Conservation (phyloP, 176 grass and related monocot genomes). For the Oryza punctata region DNA sequence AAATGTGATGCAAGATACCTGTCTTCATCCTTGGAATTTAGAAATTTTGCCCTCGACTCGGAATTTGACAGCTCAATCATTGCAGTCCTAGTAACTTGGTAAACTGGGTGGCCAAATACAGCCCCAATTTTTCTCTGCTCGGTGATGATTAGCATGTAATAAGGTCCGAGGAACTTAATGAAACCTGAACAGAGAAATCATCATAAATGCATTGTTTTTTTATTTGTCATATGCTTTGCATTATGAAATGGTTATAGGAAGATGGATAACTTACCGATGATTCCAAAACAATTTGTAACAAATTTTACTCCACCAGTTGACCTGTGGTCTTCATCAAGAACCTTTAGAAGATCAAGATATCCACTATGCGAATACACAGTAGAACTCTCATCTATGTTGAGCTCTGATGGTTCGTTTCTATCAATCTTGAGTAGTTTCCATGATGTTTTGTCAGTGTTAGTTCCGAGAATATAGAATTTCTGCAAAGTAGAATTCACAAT, state of each 20-base stretch:
- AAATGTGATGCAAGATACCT: constrained; percentile 34
- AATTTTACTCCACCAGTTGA: constrained; percentile 86
- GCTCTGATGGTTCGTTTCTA: constrained; percentile 75
- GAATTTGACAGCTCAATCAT: constrained; percentile 66
- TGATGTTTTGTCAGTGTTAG: constrained; percentile 62
- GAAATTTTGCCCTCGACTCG: constrained; percentile 26
- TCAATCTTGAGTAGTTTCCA: constrained; percentile 94
- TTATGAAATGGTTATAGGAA: constrained; percentile 13
- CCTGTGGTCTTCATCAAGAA: constrained; percentile 72
- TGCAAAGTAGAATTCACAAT: constrained; percentile 43
- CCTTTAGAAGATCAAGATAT: constrained; percentile 67
- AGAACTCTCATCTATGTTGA: constrained; percentile 70
- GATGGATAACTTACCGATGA: constrained; percentile 61
- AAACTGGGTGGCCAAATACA: constrained; percentile 81
- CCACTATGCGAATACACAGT: constrained; percentile 58
- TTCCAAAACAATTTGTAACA: constrained; percentile 89
- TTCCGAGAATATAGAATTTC: constrained; percentile 92
- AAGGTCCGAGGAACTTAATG: constrained; percentile 92
- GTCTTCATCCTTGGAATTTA: constrained; percentile 55
- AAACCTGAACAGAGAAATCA: constrained; percentile 62
- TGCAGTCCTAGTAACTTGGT: constrained; percentile 75
- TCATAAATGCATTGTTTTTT: background rate
- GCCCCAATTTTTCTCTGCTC: constrained; percentile 76
- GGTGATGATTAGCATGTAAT: constrained; percentile 98
- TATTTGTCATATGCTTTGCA: background rate